Conservation (phyloP, 352 stramenopile species). For the Phytophthora rubi region DNA sequence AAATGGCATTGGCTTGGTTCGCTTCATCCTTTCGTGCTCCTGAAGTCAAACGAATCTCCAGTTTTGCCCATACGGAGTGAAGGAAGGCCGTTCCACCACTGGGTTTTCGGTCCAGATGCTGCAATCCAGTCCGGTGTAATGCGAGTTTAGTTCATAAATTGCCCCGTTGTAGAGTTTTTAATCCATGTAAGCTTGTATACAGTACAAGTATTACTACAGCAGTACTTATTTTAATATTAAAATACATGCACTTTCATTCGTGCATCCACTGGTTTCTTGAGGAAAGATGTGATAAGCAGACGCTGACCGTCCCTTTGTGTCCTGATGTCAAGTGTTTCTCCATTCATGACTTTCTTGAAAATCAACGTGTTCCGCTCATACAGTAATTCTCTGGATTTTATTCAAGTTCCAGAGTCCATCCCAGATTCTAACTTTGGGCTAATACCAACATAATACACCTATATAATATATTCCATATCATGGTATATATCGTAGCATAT, state of each 20-base stretch:
- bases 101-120: slow-evolving; percentile 2
- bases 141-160: slow-evolving; percentile 1
- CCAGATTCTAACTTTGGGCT: no score
- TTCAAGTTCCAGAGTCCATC: no score
- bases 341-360: no score
- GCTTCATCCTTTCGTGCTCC: not conserved
- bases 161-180: not conserved
- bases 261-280: not conserved
- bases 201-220: no score
- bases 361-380: no score
- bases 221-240: not conserved
- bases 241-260: not conserved
- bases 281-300: not conserved
- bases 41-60: slow-evolving; percentile 9
- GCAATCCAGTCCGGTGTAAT: slow-evolving; percentile 12
- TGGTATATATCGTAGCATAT: not conserved
- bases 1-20: slow-evolving; percentile 11
- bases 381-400: no score
- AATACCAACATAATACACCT: not conserved
- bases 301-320: no score
- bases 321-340: no score
- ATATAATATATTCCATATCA: no score
- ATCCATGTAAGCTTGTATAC: not conserved
- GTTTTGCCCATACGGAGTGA: slow-evolving; percentile 28
- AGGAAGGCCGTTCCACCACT: slow-evolving; percentile 18